phyloP scores from a whole-genome alignment of 345 rosid species.

The Anacardium occidentale region DNA sequence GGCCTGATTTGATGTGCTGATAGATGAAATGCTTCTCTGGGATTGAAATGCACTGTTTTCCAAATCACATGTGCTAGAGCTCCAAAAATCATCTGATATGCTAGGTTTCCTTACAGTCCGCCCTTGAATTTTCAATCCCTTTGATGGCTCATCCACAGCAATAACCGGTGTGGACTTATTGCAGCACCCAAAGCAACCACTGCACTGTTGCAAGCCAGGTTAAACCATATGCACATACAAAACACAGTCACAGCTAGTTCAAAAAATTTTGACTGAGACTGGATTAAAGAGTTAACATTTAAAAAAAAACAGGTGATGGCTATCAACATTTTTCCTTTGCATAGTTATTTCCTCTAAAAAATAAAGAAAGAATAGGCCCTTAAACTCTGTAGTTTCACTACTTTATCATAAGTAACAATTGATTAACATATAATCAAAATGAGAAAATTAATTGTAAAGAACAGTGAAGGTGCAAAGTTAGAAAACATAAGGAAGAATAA shows the following conservation, averaged over 20 bases:
- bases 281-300: background rate
- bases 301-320: background rate
- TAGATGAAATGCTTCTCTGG: constrained; percentile 56
- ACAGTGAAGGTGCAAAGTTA: background rate
- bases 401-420: background rate
- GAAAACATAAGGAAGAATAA: background rate
- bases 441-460: background rate
- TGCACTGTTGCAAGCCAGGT: constrained; percentile 32
- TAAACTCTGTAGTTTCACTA: background rate
- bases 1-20: constrained; percentile 34
- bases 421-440: background rate
- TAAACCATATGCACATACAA: constrained; percentile 14
- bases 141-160: constrained; percentile 48
- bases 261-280: background rate
- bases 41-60: constrained; percentile 46
- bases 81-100: constrained; percentile 61
- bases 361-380: background rate
- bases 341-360: background rate
- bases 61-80: constrained; percentile 63
- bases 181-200: constrained; percentile 77
- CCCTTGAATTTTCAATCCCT: constrained; percentile 49
- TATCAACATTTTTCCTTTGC: background rate
- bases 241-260: background rate
- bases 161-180: constrained; percentile 44
- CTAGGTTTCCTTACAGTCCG: constrained; percentile 36